phyloP scores from a whole-genome alignment of 208 protist species.

The Trypanosoma theileri region DNA sequence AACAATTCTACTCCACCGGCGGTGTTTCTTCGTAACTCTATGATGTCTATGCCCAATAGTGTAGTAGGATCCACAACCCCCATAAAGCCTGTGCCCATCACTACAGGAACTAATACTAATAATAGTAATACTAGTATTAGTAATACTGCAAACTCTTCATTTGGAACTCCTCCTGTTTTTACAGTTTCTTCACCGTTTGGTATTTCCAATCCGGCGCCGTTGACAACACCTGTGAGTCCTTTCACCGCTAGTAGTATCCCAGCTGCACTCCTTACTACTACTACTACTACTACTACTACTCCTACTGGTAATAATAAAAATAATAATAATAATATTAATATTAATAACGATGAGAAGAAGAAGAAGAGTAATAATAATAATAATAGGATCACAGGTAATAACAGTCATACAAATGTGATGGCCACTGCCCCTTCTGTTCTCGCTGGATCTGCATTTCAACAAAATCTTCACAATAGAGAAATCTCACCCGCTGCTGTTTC shows the following conservation, averaged over 20 bases:
- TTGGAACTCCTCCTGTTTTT: neutral
- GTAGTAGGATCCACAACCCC: neutral
- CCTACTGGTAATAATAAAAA: neutral
- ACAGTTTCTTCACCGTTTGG: neutral
- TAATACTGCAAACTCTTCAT: neutral
- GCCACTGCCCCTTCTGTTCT: conserved; percentile 1
- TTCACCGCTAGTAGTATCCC: no score
- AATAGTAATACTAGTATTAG: neutral
- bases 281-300: neutral
- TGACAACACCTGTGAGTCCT: no score
- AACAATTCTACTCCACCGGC: neutral
- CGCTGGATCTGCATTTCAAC: neutral
- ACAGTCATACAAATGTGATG: neutral
- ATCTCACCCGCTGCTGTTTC: neutral
- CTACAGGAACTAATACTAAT: neutral
- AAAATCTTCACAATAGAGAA: neutral
- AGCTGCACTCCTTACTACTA: neutral
- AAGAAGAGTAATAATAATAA: neutral
- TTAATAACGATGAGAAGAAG: no score
- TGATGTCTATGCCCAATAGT: neutral
- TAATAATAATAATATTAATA: conserved; percentile 5
- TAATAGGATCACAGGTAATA: neutral
- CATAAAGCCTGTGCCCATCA: neutral
- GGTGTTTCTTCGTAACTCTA: neutral
- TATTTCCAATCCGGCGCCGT: neutral